phyloP scores from a whole-genome alignment of 768 basidiomycete genomes.

The Tylopilus vinaceipallidus region DNA sequence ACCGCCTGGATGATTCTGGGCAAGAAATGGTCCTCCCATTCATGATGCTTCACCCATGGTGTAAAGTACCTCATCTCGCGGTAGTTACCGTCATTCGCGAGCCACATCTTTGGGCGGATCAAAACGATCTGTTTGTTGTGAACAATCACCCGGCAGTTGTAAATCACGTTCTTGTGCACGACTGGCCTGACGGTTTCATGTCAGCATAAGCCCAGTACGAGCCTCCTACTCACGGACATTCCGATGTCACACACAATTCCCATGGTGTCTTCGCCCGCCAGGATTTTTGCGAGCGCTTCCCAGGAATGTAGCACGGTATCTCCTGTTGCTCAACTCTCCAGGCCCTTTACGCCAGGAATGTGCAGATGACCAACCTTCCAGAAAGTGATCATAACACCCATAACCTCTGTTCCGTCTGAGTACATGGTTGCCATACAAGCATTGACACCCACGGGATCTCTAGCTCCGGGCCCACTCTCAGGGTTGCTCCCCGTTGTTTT shows the following conservation, averaged over 20 bases:
- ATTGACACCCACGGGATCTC: conserved; percentile 76
- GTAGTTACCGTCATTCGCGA: conserved; percentile 98
- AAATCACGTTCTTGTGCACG: conserved; percentile 96
- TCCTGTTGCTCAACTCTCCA: conserved; percentile 45
- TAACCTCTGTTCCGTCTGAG: conserved; percentile 64
- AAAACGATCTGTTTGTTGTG: conserved; percentile 84
- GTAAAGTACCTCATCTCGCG: conserved; percentile 89
- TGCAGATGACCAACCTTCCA: conserved; percentile 65
- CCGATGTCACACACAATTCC: conserved; percentile 97
- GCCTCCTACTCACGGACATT: conserved; percentile 57
- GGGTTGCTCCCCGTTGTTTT: conserved; percentile 81
- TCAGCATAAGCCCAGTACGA: not conserved
- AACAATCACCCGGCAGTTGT: conserved; percentile 93
- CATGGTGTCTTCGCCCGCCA: conserved; percentile 70
- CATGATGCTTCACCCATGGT: conserved; percentile 87
- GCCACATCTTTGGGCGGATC: conserved; percentile 99
- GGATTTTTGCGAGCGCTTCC: conserved; percentile 93
- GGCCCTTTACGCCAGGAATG: not conserved
- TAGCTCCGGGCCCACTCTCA: conserved; percentile 94
- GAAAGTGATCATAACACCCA: conserved; percentile 95
- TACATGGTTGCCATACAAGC: not conserved
- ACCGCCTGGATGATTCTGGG: conserved; percentile 86
- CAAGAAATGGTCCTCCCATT: conserved; percentile 89
- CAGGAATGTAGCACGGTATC: conserved; percentile 96
- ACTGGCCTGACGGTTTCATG: conserved; percentile 67